Evolutionary conservation across 1,139 yeast species (phyloP).

Genomic region (Lipomyces yarrowii): DNA sequence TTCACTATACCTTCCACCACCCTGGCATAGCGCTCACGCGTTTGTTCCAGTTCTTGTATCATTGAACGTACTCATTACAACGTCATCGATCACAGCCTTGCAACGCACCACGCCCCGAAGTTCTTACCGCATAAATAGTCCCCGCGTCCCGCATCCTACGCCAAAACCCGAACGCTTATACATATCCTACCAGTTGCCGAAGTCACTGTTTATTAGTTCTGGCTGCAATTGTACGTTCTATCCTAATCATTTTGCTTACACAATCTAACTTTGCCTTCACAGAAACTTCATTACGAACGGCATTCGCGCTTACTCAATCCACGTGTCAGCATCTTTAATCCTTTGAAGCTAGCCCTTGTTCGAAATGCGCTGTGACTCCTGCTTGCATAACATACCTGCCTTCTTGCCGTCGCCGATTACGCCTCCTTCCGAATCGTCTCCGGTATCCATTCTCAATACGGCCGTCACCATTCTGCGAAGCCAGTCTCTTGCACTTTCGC

Average conservation of each 20-base stretch:
- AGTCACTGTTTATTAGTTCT: not conserved
- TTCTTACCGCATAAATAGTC: not conserved
- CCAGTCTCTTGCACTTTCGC: slow-evolving; percentile 52
- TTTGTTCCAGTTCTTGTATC: not conserved
- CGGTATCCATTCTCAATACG: slow-evolving; percentile 38
- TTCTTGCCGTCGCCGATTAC: slow-evolving; percentile 32
- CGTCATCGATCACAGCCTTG: not conserved
- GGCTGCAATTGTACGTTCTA: not conserved
- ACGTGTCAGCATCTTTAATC: not conserved
- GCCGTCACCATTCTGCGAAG: slow-evolving; percentile 47
- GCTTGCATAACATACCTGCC: not conserved
- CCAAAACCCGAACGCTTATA: too few species aligned
- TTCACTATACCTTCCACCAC: not conserved
- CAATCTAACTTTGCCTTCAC: not conserved
- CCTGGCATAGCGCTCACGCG: not conserved
- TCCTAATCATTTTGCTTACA: not conserved
- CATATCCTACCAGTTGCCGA: not conserved
- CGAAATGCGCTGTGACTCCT: not conserved
- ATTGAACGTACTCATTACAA: not conserved
- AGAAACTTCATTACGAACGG: not conserved
- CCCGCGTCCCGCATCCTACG: not conserved
- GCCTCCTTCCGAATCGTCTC: slow-evolving; percentile 39
- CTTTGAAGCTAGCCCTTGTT: not conserved
- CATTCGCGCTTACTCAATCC: not conserved
- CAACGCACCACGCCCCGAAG: not conserved